A percentile compares a stretch with the other conserved stretches of the same genome.
phyloP scores from a whole-genome alignment of 1,284 basidiomycete genomes.

The Anthracocystis setariae region DNA sequence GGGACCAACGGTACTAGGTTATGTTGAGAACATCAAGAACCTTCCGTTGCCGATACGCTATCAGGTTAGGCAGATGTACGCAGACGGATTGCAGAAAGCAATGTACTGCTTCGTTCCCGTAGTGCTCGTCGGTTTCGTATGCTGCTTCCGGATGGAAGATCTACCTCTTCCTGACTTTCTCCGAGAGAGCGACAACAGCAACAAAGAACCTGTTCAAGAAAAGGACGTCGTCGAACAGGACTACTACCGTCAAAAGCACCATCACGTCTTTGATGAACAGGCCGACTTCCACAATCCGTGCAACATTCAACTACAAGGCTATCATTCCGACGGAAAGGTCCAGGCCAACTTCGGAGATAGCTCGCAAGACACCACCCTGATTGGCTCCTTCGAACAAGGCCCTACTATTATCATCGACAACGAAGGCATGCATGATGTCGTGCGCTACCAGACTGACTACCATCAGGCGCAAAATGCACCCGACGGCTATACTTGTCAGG shows the following conservation, averaged over 20 bases:
- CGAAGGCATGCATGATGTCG: slow-evolving; percentile 4
- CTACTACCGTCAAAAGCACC: neutral
- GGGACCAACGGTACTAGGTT: slow-evolving; percentile 46
- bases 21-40: slow-evolving; percentile 35
- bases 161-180: slow-evolving; percentile 52
- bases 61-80: slow-evolving; percentile 39
- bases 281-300: neutral
- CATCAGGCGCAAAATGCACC: slow-evolving; percentile 9
- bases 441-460: slow-evolving; percentile 11
- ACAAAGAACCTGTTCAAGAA: neutral
- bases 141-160: slow-evolving; percentile 49
- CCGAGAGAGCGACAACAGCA: neutral
- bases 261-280: slow-evolving; percentile 2
- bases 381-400: slow-evolving; percentile 9
- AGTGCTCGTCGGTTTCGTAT: slow-evolving; percentile 35
- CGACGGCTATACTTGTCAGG: slow-evolving; percentile 21
- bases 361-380: slow-evolving; percentile 23
- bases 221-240: neutral
- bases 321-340: neutral
- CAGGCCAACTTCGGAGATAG: neutral
- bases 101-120: slow-evolving; percentile 46
- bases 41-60: slow-evolving; percentile 32
- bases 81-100: slow-evolving; percentile 42
- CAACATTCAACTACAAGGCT: neutral
- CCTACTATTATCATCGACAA: neutral